Evolutionary conservation across 1,284 basidiomycete species (phyloP).

Genomic region (Heterobasidion parviporum): DNA sequence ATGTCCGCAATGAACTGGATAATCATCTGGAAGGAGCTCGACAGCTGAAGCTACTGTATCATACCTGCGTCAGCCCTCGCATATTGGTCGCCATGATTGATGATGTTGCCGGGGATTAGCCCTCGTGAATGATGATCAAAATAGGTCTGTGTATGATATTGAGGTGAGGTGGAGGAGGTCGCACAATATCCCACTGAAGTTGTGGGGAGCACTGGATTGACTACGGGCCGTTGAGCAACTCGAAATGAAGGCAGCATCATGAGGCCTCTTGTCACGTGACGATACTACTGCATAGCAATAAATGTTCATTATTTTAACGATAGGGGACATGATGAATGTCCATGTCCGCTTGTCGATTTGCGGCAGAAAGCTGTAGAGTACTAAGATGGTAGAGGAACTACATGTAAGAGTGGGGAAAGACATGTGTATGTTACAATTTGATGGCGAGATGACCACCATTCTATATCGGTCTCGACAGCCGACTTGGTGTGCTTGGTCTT

Average conservation of each 20-base stretch:
- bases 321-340: too few relatives aligned
- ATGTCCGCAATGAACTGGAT: slow-evolving; percentile 98
- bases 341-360: too few relatives aligned
- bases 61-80: slow-evolving; percentile 85
- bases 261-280: too few relatives aligned
- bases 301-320: too few relatives aligned
- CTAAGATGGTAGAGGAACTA: not conserved
- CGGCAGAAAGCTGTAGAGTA: not conserved
- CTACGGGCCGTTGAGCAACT: too few relatives aligned
- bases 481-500: slow-evolving; percentile 59
- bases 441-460: not conserved
- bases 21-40: not conserved
- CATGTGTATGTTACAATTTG: not conserved
- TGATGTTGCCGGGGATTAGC: not conserved
- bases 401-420: not conserved
- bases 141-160: too few relatives aligned
- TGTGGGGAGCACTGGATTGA: too few relatives aligned
- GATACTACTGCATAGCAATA: too few relatives aligned
- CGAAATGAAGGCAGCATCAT: too few relatives aligned
- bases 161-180: too few relatives aligned
- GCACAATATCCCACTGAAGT: too few relatives aligned
- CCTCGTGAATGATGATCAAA: not conserved
- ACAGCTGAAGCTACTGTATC: slow-evolving; percentile 9
- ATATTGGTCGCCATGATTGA: slow-evolving; percentile 74
- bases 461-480: slow-evolving; percentile 19